These are phyloP conservation scores for Globisporangium spiculum DNA, from an alignment of 352 stramenopile species.

Conservation along the genomic window DNA sequence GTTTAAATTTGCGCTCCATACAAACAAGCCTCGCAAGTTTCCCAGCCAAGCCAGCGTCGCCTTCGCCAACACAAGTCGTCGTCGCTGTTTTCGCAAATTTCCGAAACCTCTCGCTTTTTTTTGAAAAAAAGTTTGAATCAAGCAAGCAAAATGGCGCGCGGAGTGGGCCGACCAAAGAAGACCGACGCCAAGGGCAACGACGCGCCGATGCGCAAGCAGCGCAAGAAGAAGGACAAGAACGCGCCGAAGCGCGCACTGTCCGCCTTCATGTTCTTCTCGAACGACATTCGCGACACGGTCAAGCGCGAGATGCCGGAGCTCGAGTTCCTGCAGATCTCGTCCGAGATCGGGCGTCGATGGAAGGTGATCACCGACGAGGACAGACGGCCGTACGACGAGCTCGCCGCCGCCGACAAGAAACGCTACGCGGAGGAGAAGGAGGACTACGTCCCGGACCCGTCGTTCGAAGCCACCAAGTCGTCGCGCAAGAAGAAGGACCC, in stretches of 20 bases:
- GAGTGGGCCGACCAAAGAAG: conserved; percentile 70
- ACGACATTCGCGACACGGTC: conserved; percentile 86
- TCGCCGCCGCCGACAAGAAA: conserved; percentile 83
- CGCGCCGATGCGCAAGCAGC: conserved; percentile 69
- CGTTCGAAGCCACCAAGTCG: conserved; percentile 62
- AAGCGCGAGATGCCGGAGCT: conserved; percentile 88
- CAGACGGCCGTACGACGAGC: conserved; percentile 75
- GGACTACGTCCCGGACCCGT: conserved; percentile 85
- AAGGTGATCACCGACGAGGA: conserved; percentile 69
- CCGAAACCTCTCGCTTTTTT: conserved; percentile 26
- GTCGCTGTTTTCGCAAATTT: conserved; percentile 33
- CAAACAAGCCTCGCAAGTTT: conserved; percentile 15
- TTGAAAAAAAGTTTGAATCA: conserved; percentile 20
- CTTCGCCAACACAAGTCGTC: not conserved
- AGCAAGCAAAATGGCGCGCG: conserved; percentile 45
- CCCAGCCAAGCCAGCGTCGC: conserved; percentile 9
- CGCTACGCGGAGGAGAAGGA: conserved; percentile 88
- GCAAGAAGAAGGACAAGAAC: conserved; percentile 92
- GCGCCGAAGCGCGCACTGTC: conserved; percentile 87
- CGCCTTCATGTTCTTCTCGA: conserved; percentile 91
- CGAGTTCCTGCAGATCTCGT: conserved; percentile 83
- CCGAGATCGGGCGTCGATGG: conserved; percentile 84
- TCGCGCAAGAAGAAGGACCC: conserved; percentile 91
- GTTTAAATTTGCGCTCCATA: conserved; percentile 65
- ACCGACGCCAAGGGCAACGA: conserved; percentile 34